These are phyloP conservation scores for Monascus ruber DNA, from an alignment of 2,329 filamentous ascomycete genomes.

Conservation along the genomic window DNA sequence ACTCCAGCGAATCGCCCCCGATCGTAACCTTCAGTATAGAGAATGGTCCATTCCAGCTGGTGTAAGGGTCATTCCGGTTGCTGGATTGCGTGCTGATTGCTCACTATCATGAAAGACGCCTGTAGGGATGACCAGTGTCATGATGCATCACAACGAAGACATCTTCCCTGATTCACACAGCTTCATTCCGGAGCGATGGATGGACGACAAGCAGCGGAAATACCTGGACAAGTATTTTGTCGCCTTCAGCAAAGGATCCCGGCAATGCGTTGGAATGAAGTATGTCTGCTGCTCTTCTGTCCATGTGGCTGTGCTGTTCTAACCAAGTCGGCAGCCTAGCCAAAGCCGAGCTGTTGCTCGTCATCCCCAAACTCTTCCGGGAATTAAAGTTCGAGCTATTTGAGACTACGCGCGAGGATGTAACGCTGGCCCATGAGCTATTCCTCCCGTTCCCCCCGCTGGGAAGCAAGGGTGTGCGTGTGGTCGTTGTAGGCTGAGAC, in stretches of 20 bases:
- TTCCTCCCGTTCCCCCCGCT: too few relatives aligned
- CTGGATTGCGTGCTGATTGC: too few relatives aligned
- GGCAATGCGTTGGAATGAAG: conserved; percentile 39
- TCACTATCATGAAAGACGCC: conserved; percentile 12
- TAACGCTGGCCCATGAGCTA: too few relatives aligned
- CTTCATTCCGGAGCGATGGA: conserved; percentile 30
- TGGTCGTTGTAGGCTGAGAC: too few relatives aligned
- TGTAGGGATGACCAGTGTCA: conserved; percentile 27
- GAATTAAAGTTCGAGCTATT: conserved; percentile 20
- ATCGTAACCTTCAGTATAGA: conserved; percentile 18
- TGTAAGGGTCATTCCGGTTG: conserved; percentile 8
- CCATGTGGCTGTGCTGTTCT: background rate
- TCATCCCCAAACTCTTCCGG: conserved; percentile 17
- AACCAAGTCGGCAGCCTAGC: conserved; percentile 15
- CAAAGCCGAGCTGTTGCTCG: conserved; percentile 21
- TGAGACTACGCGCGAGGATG: conserved; percentile 14
- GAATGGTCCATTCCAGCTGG: conserved; percentile 22
- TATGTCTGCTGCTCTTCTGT: conserved; percentile 3
- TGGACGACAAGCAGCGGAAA: conserved; percentile 18
- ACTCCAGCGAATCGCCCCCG: conserved; percentile 18
- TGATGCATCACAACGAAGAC: conserved; percentile 23
- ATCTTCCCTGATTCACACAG: conserved; percentile 25
- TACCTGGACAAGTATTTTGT: conserved; percentile 27
- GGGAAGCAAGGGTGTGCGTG: too few relatives aligned
- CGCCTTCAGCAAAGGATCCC: conserved; percentile 29